Evolutionary conservation across 768 basidiomycete genomes (phyloP).

Genomic region (Saitozyma podzolica): DNA sequence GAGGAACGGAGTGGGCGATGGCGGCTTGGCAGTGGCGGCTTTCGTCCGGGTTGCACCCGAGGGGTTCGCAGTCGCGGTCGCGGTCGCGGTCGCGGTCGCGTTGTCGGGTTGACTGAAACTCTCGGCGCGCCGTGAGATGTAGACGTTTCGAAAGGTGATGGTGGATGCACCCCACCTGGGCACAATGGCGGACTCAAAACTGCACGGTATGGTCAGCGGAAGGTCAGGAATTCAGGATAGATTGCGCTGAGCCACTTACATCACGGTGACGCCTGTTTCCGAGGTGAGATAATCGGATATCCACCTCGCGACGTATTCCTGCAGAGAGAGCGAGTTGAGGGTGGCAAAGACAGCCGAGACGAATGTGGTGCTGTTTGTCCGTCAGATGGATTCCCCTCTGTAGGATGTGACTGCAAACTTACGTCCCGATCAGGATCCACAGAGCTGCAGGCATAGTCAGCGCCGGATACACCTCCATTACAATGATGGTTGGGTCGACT

Average conservation of each 20-base stretch:
- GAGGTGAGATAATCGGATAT: constrained; percentile 91
- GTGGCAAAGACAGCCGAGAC: constrained; percentile 89
- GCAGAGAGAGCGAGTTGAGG: constrained; percentile 68
- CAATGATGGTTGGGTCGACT: constrained; percentile 10
- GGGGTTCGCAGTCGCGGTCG: not conserved
- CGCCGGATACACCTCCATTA: not conserved
- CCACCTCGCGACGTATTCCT: constrained; percentile 79
- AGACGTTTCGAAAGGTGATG: constrained; percentile 96
- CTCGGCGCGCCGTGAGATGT: constrained; percentile 70
- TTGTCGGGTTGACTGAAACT: constrained; percentile 52
- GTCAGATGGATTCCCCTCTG: constrained; percentile 1
- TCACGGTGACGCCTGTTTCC: constrained; percentile 88
- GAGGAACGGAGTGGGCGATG: constrained; percentile 40
- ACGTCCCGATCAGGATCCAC: constrained; percentile 95
- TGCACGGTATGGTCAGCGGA: constrained; percentile 7
- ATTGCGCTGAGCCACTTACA: constrained; percentile 48
- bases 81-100: constrained; percentile 2
- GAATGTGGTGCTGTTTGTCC: constrained; percentile 72
- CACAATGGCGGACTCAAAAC: constrained; percentile 93
- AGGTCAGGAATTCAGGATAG: not conserved
- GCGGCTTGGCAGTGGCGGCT: constrained; percentile 29
- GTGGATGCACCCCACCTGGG: constrained; percentile 96
- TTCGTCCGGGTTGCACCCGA: constrained; percentile 8
- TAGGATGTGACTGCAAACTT: constrained; percentile 49
- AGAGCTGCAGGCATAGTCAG: constrained; percentile 56